Base-by-base conservation (phyloP, 78 protist genomes). In the Dictyostelium firmibasis region DNA sequence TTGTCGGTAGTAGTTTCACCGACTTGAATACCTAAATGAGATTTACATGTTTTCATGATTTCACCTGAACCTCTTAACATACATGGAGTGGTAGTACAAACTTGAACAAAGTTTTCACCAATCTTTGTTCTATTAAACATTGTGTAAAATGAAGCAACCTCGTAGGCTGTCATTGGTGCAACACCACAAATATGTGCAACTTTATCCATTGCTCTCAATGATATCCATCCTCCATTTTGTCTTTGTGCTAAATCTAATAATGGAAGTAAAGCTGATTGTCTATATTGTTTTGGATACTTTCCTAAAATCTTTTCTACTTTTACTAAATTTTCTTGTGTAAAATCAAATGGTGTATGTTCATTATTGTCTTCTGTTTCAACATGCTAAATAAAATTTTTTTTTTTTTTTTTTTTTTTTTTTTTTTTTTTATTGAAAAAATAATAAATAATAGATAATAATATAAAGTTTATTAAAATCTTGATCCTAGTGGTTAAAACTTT, bases 51-150 rank as follows among this genome's bases (percentile, higher is more conserved):
- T 20, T 92, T 57, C 9, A 97, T 27, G 33, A 98, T 76, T 13
- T 95, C 97, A 16, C 95, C 84, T n/a, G 95, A 81, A 18, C 99
- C 99, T 50, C 98, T 43, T 8, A 99, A 72, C 99, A 97, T 96
- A 98, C 99, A 99, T 33, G 99, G 99, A 4, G 99, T 97, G 29
- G 99, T 98, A 33, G 98, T 97, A 94, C 99, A 98, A 62, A 98
- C 98, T 82, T 96, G 97, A 31, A 96, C 95, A 81, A 87, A 79
- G 69, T 96, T 67, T 50, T 96, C 38, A 18, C 97, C 97, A 77
- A 96, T 83, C 35, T 88, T 95, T 25, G 93, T 94, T 79, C 91
- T 69, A 97, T 97, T 97, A 92, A 98, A 98, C 99, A 99, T 99
- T 16, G 99, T 97, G 93, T 99, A 99, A 96, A 99, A 99, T 29